Evolutionary conservation across 1,284 basidiomycete species (phyloP).

Genomic region (Leccinum variabile): DNA sequence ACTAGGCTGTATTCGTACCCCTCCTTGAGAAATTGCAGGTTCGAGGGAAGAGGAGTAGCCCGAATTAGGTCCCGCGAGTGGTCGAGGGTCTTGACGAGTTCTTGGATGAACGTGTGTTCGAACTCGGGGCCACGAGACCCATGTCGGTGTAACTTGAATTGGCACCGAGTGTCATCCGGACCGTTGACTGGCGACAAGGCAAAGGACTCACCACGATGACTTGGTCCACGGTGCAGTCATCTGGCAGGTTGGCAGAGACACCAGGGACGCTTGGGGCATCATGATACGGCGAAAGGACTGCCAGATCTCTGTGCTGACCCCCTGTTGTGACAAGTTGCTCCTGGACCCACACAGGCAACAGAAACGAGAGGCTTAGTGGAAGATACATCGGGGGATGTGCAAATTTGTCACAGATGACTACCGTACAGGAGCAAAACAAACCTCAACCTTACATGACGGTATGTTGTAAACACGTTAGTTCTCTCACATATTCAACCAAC

Average conservation of each 20-base stretch:
- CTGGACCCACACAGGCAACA: slow-evolving; percentile 5
- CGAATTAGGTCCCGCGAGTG: slow-evolving; percentile 32
- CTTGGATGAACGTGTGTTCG: slow-evolving; percentile 38
- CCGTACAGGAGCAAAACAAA: background rate
- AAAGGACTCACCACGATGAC: slow-evolving; percentile 39
- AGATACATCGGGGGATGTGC: slow-evolving; percentile 16
- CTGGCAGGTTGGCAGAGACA: slow-evolving; percentile 38
- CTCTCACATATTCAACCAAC: background rate
- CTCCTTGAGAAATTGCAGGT: slow-evolving; percentile 42
- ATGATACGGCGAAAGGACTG: slow-evolving; percentile 41
- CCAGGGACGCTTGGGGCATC: slow-evolving; percentile 37
- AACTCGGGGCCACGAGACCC: slow-evolving; percentile 41
- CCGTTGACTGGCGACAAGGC: background rate
- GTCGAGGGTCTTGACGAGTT: slow-evolving; percentile 39
- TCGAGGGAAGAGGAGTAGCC: slow-evolving; percentile 34
- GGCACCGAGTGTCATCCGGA: background rate
- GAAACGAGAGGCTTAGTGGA: slow-evolving; percentile 4
- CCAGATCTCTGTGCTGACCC: slow-evolving; percentile 20
- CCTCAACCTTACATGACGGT: background rate
- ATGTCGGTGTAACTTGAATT: slow-evolving; percentile 40
- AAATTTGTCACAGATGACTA: background rate
- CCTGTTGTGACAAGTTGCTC: background rate
- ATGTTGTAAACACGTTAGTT: background rate
- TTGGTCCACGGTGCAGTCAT: slow-evolving; percentile 45
- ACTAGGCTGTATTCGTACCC: slow-evolving; percentile 42